Percentiles rank a stretch among this genome's conserved stretches.
Conservation (phyloP, 129 eudicot genomes). For the Artemisia tridentata region DNA sequence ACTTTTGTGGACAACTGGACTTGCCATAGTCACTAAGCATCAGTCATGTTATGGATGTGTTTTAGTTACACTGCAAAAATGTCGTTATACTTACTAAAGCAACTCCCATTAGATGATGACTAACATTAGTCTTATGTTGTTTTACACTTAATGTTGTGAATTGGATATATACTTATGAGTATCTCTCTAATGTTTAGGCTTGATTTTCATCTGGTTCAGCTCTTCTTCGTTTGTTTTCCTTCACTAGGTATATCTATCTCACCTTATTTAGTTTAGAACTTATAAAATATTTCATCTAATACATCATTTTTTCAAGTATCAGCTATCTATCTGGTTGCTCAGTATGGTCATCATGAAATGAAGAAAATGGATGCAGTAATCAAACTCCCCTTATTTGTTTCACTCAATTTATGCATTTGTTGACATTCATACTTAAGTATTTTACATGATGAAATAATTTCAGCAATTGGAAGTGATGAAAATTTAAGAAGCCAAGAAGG, state of each 20-base stretch:
- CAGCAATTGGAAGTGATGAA: slow-evolving; percentile 62
- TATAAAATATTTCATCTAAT: slow-evolving; percentile 21
- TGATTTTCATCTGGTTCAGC: slow-evolving; percentile 92
- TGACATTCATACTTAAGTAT: neutral
- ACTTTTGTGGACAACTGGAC: too few species aligned
- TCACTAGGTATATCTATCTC: slow-evolving; percentile 55
- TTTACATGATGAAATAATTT: neutral
- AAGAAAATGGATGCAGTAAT: slow-evolving; percentile 91
- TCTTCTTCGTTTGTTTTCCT: slow-evolving; percentile 84
- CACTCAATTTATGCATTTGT: slow-evolving; percentile 3
- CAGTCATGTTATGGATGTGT: neutral
- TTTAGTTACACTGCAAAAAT: neutral
- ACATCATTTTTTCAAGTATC: slow-evolving; percentile 26
- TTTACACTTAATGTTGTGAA: neutral
- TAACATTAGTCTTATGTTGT: neutral
- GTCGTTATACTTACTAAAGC: neutral
- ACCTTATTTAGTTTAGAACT: neutral
- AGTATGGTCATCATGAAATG: slow-evolving; percentile 85
- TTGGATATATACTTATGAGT: slow-evolving; percentile 14
- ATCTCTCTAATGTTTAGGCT: slow-evolving; percentile 50
- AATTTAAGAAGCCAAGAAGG: slow-evolving; percentile 55
- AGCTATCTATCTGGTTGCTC: slow-evolving; percentile 94
- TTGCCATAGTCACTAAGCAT: neutral
- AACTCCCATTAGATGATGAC: neutral
- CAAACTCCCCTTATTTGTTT: slow-evolving; percentile 12